Conservation (phyloP, 371 early-diverging fungal species). For the Mortierella sp. region DNA sequence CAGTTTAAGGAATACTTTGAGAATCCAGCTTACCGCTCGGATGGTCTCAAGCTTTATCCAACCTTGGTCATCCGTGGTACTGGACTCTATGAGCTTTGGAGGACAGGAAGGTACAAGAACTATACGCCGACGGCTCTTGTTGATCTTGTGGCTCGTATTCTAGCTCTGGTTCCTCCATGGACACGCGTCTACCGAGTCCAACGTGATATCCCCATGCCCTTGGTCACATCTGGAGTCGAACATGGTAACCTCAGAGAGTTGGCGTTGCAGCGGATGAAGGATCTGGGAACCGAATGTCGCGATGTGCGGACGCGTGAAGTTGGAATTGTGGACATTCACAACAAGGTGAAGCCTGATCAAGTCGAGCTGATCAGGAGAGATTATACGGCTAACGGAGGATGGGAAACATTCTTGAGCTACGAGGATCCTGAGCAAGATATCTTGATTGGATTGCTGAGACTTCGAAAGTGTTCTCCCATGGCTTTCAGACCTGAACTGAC, state of each 20-base stretch:
- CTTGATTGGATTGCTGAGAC: conserved; percentile 95
- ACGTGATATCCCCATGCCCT: conserved; percentile 99
- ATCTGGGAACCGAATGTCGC: conserved; percentile 97
- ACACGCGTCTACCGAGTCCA: conserved; percentile 99
- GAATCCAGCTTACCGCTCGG: conserved; percentile 98
- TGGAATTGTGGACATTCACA: conserved; percentile 99
- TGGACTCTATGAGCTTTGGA: conserved; percentile 99
- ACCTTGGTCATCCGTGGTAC: conserved; percentile 99
- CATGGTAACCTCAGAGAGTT: conserved; percentile 99
- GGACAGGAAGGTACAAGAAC: conserved; percentile 98
- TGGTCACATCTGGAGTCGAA: conserved; percentile 99
- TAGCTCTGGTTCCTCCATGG: conserved; percentile 99
- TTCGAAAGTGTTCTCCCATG: conserved; percentile 94
- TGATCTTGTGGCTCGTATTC: conserved; percentile 97
- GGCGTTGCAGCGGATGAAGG: conserved; percentile 97
- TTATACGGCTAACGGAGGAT: conserved; percentile 99
- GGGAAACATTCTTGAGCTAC: conserved; percentile 99
- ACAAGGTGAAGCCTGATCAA: conserved; percentile 94
- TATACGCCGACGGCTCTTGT: conserved; percentile 99
- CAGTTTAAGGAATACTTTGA: conserved; percentile 99
- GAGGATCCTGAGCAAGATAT: conserved; percentile 99
- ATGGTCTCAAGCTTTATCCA: conserved; percentile 99
- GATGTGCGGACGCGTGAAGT: conserved; percentile 99
- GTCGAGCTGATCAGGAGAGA: conserved; percentile 98
- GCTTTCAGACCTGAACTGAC: conserved; percentile 97